Conservation (phyloP, 805 yeast species). For the Candida ortonii region DNA sequence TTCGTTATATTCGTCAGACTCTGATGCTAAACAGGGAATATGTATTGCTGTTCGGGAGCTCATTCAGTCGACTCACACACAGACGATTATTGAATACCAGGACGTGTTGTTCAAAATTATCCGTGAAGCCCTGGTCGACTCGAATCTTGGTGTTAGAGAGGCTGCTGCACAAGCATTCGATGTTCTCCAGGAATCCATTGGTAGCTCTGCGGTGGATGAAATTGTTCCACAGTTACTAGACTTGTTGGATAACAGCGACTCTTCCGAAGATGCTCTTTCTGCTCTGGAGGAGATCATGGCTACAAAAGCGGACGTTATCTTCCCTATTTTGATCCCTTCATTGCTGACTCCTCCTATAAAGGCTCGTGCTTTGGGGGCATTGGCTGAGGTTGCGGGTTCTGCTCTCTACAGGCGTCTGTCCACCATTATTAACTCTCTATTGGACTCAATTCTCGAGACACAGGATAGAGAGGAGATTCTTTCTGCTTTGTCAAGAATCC, state of each 20-base stretch:
- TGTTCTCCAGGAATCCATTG: constrained; percentile 75
- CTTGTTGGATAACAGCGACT: constrained; percentile 49
- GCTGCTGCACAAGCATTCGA: constrained; percentile 93
- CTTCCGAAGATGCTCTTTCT: constrained; percentile 71
- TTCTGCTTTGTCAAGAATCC: constrained; percentile 62
- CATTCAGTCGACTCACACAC: constrained; percentile 66
- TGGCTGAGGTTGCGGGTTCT: constrained; percentile 87
- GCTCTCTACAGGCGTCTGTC: constrained; percentile 74
- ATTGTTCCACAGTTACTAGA: constrained; percentile 79
- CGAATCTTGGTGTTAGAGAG: constrained; percentile 70
- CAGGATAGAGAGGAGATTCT: constrained; percentile 41
- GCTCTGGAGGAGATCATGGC: constrained; percentile 93
- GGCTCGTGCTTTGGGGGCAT: constrained; percentile 82
- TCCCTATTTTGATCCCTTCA: constrained; percentile 90
- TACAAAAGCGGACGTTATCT: constrained; percentile 81
- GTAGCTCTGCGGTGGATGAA: constrained; percentile 83
- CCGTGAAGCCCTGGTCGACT: constrained; percentile 75
- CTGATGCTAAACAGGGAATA: constrained; percentile 93
- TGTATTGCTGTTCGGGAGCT: constrained; percentile 90
- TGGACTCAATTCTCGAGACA: constrained; percentile 50
- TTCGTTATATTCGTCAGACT: constrained; percentile 55
- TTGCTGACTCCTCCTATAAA: constrained; percentile 80
- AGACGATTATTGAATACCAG: constrained; percentile 62
- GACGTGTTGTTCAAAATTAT: constrained; percentile 69
- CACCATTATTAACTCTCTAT: constrained; percentile 68